Evolutionary conservation across 345 rosid genomes (phyloP).

Genomic region (Camelina sativa): DNA sequence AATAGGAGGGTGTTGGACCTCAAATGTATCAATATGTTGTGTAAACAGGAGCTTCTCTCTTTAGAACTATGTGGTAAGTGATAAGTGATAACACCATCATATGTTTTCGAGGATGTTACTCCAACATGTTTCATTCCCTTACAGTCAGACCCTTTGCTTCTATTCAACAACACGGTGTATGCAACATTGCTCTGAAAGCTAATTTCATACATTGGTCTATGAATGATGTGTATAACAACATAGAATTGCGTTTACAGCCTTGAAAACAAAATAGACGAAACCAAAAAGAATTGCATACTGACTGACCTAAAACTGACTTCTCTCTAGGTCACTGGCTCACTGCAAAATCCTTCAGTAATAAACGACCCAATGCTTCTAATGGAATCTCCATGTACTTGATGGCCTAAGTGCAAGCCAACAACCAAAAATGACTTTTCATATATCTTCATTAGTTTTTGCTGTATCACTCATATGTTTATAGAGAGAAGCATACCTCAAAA

Average conservation of each 20-base stretch:
- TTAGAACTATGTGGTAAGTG: constrained; percentile 10
- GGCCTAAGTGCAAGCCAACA: constrained; percentile 34
- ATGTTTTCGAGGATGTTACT: constrained; percentile 26
- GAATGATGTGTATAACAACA: constrained; percentile 36
- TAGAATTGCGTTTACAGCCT: constrained; percentile 12
- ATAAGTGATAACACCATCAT: constrained; percentile 23
- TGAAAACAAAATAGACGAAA: not conserved
- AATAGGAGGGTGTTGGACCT: too few relatives aligned
- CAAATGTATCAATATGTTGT: too few relatives aligned
- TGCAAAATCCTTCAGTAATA: constrained; percentile 36
- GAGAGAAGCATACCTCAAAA: constrained; percentile 56
- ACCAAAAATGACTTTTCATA: constrained; percentile 9
- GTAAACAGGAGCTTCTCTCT: constrained; percentile 5
- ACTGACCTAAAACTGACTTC: constrained; percentile 37
- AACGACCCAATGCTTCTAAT: constrained; percentile 15
- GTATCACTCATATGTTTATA: constrained; percentile 7
- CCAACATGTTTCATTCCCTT: constrained; percentile 32
- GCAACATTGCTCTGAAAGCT: constrained; percentile 32
- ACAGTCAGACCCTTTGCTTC: constrained; percentile 26
- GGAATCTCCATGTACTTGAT: constrained; percentile 26
- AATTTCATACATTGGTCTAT: constrained; percentile 23
- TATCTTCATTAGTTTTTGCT: not conserved
- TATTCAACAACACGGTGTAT: constrained; percentile 33
- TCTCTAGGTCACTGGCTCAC: constrained; percentile 34
- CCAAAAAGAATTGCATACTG: constrained; percentile 32